Percentiles rank a stretch among this genome's conserved stretches.
phyloP scores from a whole-genome alignment of 169 alveolate species.

The Besnoitia besnoiti region DNA sequence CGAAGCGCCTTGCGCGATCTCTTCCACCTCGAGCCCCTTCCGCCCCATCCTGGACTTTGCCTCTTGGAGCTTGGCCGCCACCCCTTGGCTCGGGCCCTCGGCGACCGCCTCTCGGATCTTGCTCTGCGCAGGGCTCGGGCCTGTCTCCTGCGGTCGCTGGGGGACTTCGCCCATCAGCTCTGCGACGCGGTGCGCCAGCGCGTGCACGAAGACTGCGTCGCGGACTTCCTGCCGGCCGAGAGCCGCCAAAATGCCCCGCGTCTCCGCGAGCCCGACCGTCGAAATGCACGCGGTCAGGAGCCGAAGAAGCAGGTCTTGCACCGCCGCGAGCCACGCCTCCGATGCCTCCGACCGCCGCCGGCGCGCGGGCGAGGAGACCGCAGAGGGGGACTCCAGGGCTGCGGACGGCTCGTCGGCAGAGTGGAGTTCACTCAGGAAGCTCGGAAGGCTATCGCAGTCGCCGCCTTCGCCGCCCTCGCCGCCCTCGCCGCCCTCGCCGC shows the following conservation, averaged over 20 bases:
- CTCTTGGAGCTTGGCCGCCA: too few relatives aligned
- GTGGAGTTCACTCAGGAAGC: too few relatives aligned
- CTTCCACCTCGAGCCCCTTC: too few relatives aligned
- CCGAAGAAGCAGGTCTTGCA: neutral
- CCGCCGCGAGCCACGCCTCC: neutral
- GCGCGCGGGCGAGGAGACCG: neutral
- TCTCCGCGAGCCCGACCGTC: conserved; percentile 16
- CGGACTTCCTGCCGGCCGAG: neutral
- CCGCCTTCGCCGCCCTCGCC: too few relatives aligned
- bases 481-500: too few relatives aligned
- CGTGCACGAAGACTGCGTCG: neutral
- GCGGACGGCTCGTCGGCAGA: neutral
- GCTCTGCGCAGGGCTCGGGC: too few relatives aligned
- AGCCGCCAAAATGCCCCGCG: neutral
- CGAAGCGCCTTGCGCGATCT: neutral
- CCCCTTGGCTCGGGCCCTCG: neutral
- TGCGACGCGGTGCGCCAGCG: neutral
- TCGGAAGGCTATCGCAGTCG: too few relatives aligned
- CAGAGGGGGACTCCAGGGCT: too few relatives aligned
- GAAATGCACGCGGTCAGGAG: neutral
- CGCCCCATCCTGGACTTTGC: too few relatives aligned
- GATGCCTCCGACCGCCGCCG: too few relatives aligned
- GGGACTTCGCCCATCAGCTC: conserved; percentile 5
- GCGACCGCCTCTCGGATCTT: neutral
- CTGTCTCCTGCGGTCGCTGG: neutral